Evolutionary conservation across 2,329 filamentous ascomycete genomes (phyloP), one percentile per base, ranked within the genome.

Genomic region (Pseudocercospora fuligena): DNA sequence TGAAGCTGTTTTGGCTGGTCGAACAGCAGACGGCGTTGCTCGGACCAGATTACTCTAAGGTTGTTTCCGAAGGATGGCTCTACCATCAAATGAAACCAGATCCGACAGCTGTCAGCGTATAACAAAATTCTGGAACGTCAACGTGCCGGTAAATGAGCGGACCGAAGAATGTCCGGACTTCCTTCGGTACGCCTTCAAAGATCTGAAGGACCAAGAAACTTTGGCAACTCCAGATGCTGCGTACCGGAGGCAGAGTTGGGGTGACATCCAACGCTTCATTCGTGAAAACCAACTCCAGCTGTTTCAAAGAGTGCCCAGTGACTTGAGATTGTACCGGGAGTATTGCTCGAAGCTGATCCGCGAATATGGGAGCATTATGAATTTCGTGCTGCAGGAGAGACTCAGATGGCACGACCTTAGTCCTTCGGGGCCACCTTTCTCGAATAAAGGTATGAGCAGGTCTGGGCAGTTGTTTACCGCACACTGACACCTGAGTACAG

Each of bases 91-190:
- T 31, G 54, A 11, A n/a, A 31, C 29, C 54, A 36, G 27, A 36
- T 54, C 53, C 8, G 27, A 57, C 53, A 21, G 54, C 54, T 5
- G 54, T 19, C 54, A n/a, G 54, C 31, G 16, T 12, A 9, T 8
- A 65, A 59, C 65, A 21, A 89, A 90, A 0, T 97, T 90, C 82
- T 97, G 93, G 93, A 90, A 94, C 69, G 85, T 91, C 79, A 97
- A 97, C 78, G 81, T 96, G 16, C 88, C 91, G 0, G 79, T 82
- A 40, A 77, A 83, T 27, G 80, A 90, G 69, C 87, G 89, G 77
- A 88, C 89, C 0, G 73, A 79, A 2, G 83, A 88, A 61, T 97
- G 93, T 75, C 94, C 94, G 0, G 84, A 86, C 5, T 95, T 88
- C 76, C 86, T 97, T 43, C 79, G 76, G 60, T 83, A 87, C 70